Percentiles rank a stretch among this genome's conserved stretches.
These are phyloP conservation scores for Rutidosis leptorrhynchoides DNA, from an alignment of 129 eudicot species.

Conservation along the genomic window DNA sequence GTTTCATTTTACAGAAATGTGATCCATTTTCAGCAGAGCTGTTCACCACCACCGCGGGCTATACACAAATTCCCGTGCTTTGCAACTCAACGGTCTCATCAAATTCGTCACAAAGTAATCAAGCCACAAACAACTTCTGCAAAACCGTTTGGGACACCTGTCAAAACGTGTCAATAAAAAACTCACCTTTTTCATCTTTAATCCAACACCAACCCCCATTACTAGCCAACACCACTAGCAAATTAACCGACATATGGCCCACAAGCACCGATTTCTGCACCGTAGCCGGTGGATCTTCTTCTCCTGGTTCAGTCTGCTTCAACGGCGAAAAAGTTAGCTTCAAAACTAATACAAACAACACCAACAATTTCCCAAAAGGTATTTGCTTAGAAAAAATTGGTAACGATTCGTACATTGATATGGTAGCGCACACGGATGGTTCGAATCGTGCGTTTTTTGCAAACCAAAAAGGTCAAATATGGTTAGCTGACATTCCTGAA, in stretches of 20 bases:
- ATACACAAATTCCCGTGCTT: constrained; percentile 54
- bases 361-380: constrained; percentile 46
- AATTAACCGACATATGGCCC: constrained; percentile 49
- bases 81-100: constrained; percentile 56
- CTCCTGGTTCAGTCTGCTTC: constrained; percentile 47
- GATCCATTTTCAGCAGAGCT: constrained; percentile 75
- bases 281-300: constrained; percentile 57
- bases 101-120: constrained; percentile 37
- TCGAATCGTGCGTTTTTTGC: constrained; percentile 67
- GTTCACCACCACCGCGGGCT: constrained; percentile 33
- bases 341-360: constrained; percentile 21
- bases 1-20: constrained; percentile 49
- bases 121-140: constrained; percentile 48
- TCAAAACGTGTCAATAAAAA: constrained; percentile 46
- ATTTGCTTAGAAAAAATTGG: constrained; percentile 74
- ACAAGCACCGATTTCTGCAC: constrained; percentile 51
- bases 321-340: constrained; percentile 45
- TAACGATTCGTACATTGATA: constrained; percentile 54
- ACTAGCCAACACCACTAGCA: constrained; percentile 47
- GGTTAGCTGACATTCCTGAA: constrained; percentile 65
- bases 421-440: constrained; percentile 67
- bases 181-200: constrained; percentile 64
- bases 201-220: constrained; percentile 45
- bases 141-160: constrained; percentile 60
- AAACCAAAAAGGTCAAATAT: constrained; percentile 71